Percentiles rank a stretch among this genome's conserved stretches.
Conservation (phyloP, 1,284 basidiomycete species). For the Ceratobasidium sp. region DNA sequence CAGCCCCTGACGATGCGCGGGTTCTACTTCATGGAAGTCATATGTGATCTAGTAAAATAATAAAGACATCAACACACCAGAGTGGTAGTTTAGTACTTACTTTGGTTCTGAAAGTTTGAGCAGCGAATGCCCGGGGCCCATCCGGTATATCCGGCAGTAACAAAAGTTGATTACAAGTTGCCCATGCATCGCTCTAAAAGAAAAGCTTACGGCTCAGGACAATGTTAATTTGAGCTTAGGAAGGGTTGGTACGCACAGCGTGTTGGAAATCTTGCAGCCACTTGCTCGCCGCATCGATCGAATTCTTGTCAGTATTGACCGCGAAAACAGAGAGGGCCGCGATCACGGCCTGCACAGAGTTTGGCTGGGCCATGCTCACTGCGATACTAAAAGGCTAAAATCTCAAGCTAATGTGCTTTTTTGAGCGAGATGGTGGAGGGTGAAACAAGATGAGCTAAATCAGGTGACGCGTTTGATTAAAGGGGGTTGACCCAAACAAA, state of each 20-base stretch:
- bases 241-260: constrained; percentile 75
- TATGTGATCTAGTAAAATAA: constrained; percentile 80
- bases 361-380: constrained; percentile 38
- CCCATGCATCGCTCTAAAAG: constrained; percentile 82
- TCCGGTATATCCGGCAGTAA: constrained; percentile 80
- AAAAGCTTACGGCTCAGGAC: constrained; percentile 11
- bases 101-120: constrained; percentile 96
- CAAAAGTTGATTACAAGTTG: constrained; percentile 91
- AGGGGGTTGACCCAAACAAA: constrained; percentile 33
- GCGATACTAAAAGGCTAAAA: neutral
- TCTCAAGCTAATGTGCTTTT: constrained; percentile 9
- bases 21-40: constrained; percentile 90
- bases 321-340: constrained; percentile 79
- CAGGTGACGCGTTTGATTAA: constrained; percentile 37
- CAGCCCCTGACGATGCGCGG: constrained; percentile 75
- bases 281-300: constrained; percentile 85
- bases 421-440: constrained; percentile 34
- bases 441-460: constrained; percentile 32
- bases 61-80: constrained; percentile 7
- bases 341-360: constrained; percentile 68
- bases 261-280: constrained; percentile 98
- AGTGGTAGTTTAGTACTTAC: constrained; percentile 60
- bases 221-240: neutral
- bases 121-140: constrained; percentile 91
- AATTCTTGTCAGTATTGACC: constrained; percentile 80